Percentiles rank a stretch among this genome's conserved stretches.
Conservation (phyloP, 2,329 filamentous ascomycete species). For the Phyllosticta ampelicida region DNA sequence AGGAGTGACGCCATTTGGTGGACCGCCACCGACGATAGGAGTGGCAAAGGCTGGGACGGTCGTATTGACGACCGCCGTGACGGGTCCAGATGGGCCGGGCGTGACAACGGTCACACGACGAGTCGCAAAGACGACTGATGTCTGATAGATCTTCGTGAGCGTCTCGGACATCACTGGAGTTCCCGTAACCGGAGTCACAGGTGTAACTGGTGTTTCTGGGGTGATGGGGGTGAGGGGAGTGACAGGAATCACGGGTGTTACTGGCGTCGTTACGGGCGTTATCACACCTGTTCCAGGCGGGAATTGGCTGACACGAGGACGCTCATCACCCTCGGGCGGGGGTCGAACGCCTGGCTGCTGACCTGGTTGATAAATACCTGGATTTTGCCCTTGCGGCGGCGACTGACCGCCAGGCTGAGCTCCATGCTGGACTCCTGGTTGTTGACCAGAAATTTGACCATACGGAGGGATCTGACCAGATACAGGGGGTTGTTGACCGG, state of each 20-base stretch:
- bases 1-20: neutral
- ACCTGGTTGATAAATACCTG: neutral
- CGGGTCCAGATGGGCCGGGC: neutral
- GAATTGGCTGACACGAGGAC: neutral
- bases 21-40: neutral
- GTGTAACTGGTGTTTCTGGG: neutral
- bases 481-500: neutral
- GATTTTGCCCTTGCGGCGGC: neutral
- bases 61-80: neutral
- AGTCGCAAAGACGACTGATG: neutral
- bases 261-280: neutral
- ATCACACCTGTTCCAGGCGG: neutral
- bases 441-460: neutral
- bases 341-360: neutral
- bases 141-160: neutral
- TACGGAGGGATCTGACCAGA: neutral
- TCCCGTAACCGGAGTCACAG: neutral
- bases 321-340: neutral
- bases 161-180: neutral
- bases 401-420: too few species aligned
- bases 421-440: neutral
- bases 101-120: neutral
- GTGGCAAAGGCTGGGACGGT: neutral
- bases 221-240: neutral
- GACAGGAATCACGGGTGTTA: neutral